Evolutionary conservation across 441 rosid species (phyloP).

Genomic region (Eutrema salsugineum): DNA sequence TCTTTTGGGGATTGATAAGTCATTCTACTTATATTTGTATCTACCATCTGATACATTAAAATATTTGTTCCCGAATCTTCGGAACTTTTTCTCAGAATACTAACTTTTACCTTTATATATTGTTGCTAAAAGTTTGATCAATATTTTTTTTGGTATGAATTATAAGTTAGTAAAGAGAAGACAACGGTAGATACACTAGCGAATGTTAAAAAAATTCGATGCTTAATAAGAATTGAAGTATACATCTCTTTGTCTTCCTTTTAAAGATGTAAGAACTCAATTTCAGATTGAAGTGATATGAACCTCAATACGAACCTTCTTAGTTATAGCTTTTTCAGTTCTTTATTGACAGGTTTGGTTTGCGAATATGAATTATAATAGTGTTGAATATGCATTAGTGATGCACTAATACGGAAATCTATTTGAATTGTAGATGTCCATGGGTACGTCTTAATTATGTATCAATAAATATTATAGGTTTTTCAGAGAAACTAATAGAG

Average conservation of each 20-base stretch:
- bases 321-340: neutral
- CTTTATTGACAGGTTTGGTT: neutral
- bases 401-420: slow-evolving; percentile 14
- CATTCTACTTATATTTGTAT: slow-evolving; percentile 35
- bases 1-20: slow-evolving; percentile 15
- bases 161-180: neutral
- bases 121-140: neutral
- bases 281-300: neutral
- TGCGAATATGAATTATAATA: neutral
- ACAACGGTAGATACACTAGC: neutral
- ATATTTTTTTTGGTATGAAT: neutral
- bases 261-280: neutral
- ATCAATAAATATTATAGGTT: neutral
- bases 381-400: slow-evolving; percentile 13
- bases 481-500: neutral
- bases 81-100: slow-evolving; percentile 22
- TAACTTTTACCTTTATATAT: neutral
- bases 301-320: neutral
- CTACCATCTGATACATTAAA: slow-evolving; percentile 38
- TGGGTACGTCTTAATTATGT: neutral
- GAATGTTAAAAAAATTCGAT: neutral
- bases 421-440: neutral
- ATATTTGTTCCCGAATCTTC: slow-evolving; percentile 23
- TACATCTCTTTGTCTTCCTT: neutral
- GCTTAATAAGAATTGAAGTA: neutral